Base-by-base conservation (phyloP, 768 basidiomycete species). In the Rhodosporidiobolus sp. region DNA sequence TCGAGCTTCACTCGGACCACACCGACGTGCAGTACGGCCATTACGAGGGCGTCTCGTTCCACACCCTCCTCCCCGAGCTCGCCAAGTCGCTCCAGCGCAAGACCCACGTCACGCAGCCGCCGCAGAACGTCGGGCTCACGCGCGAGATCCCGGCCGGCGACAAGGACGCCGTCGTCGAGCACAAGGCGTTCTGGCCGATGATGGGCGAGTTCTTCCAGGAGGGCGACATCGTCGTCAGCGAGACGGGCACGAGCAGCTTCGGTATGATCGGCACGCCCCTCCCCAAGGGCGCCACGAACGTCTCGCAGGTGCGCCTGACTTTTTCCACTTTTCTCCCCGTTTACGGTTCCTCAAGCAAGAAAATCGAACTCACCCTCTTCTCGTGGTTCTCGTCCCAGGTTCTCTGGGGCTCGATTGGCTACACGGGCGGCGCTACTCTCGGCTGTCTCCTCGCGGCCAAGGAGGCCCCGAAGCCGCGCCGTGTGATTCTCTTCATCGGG, bases 361-460 rank as follows among this genome's bases (percentile, higher is more conserved):
- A 34, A 28, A 50, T 12, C 48, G 59, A 53, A n/a, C 67, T 63
- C 30, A 73, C 62, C 6, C 22, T 61, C 22, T 52, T 49, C 19
- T 28, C 53, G 17, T 32, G 6, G 6, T 10, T 32, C 28, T 54
- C 26, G 4, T 28, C 26, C 7, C 52, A 81, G 76, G 87, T 95
- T 62, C 82, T 96, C 10, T 96, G 90, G 88, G 94, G 94, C 61
- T 89, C 89, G 69, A 96, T 97, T 75, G 94, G 94, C 0, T 96
- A 89, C 89, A 87, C 89, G 26, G 87, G 91, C 0, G 92, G 93
- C 45, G 89, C 89, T 11, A 89, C 91, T 6, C 83, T 94, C 28
- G 79, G 78, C 9, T 53, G 55, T 6, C 38, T 71, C 16, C 48
- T 74, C 45, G 94, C 90, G 4, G 92, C 88, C 4, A 83, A 84